A percentile compares a stretch with the other conserved stretches of the same genome.
Conservation (phyloP, 345 rosid genomes). For the Firmiana major region DNA sequence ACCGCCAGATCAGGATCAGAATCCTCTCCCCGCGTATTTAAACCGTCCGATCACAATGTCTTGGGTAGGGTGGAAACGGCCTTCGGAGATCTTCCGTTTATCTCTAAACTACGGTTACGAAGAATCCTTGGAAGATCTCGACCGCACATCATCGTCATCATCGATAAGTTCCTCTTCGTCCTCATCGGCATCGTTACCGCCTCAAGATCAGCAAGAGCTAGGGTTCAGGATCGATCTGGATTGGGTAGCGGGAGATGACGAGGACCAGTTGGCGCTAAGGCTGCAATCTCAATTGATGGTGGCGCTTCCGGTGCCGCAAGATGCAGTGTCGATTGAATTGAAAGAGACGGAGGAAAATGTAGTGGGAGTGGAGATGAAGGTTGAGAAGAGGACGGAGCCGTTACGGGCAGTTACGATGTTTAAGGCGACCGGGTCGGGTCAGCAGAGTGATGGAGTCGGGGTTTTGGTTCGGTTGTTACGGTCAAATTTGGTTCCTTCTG, state of each 20-base stretch:
- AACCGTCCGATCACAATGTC: slow-evolving; percentile 51
- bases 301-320: slow-evolving; percentile 83
- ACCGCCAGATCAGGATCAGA: slow-evolving; percentile 30
- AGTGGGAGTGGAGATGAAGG: slow-evolving; percentile 69
- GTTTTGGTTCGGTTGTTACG: slow-evolving; percentile 66
- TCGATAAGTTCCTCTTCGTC: slow-evolving; percentile 38
- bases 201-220: slow-evolving; percentile 58
- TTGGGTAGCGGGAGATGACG: slow-evolving; percentile 91
- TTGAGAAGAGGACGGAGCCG: slow-evolving; percentile 79
- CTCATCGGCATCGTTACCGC: slow-evolving; percentile 28
- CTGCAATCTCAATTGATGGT: slow-evolving; percentile 94
- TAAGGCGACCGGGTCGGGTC: slow-evolving; percentile 73
- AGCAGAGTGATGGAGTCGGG: slow-evolving; percentile 81
- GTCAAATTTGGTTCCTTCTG: slow-evolving; percentile 47
- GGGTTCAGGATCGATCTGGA: slow-evolving; percentile 78
- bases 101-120: slow-evolving; percentile 70
- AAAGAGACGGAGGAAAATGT: slow-evolving; percentile 27
- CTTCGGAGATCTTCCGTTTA: slow-evolving; percentile 76
- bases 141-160: slow-evolving; percentile 40
- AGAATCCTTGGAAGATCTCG: slow-evolving; percentile 49
- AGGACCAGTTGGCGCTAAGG: slow-evolving; percentile 83
- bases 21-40: background rate
- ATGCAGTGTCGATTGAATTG: slow-evolving; percentile 62
- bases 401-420: slow-evolving; percentile 60
- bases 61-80: slow-evolving; percentile 98